Conservation (phyloP, 106 monocot species). For the Gastrodia elata region DNA sequence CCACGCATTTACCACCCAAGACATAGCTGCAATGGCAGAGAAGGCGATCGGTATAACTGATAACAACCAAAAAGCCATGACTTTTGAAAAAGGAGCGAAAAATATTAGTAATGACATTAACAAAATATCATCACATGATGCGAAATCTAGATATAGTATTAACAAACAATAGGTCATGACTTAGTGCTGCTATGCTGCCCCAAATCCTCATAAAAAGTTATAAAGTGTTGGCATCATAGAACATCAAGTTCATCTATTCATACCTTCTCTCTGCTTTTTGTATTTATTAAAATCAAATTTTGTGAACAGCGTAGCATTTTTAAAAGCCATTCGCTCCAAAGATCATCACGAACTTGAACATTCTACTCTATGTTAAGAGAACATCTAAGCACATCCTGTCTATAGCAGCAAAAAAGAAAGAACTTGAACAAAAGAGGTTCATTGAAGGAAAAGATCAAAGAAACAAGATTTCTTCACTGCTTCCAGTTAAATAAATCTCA, state of each 20-base stretch:
- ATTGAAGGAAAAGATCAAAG: background rate
- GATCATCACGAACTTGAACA: background rate
- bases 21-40: slow-evolving; percentile 16
- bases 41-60: background rate
- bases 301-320: too few species aligned
- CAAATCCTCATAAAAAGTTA: too few species aligned
- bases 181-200: too few species aligned
- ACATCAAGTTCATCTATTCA: too few species aligned
- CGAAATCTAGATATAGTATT: background rate
- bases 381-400: background rate
- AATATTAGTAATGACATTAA: background rate
- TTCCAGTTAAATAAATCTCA: slow-evolving; percentile 5
- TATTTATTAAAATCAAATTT: too few species aligned
- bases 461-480: background rate
- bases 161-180: background rate
- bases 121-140: background rate
- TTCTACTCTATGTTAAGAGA: too few species aligned
- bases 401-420: background rate
- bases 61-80: background rate
- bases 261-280: too few species aligned
- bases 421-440: background rate
- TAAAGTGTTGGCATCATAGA: too few species aligned
- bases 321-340: background rate
- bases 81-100: background rate
- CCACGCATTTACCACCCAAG: slow-evolving; percentile 12